Evolutionary conservation across 2,329 filamentous ascomycete species (phyloP).

Genomic region (Talaromyces sp.): DNA sequence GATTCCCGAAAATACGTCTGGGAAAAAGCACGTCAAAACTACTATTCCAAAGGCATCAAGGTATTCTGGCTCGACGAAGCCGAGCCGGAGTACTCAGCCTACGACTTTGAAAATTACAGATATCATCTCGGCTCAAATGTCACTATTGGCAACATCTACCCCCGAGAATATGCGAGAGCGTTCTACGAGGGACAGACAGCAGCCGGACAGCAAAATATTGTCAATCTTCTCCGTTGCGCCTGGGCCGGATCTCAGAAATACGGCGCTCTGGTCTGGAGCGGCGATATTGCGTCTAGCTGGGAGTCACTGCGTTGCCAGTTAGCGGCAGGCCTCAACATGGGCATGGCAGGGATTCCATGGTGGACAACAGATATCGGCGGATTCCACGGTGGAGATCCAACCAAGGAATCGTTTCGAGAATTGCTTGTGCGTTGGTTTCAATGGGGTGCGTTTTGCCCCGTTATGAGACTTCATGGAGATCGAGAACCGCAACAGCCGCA

Average conservation of each 20-base stretch:
- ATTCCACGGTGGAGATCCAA: constrained; percentile 60
- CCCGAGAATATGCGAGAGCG: constrained; percentile 52
- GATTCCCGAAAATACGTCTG: constrained; percentile 56
- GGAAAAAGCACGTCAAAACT: constrained; percentile 55
- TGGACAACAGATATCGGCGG: constrained; percentile 69
- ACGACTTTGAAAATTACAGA: constrained; percentile 63
- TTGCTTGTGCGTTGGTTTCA: constrained; percentile 65
- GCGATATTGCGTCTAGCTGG: constrained; percentile 64
- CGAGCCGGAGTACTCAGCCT: constrained; percentile 60
- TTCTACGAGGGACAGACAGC: constrained; percentile 57
- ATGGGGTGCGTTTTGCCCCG: constrained; percentile 62
- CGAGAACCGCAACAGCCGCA: constrained; percentile 54
- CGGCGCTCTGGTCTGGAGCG: constrained; percentile 62
- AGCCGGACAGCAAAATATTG: constrained; percentile 52
- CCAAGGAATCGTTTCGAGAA: constrained; percentile 54
- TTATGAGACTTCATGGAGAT: constrained; percentile 63
- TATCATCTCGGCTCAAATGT: constrained; percentile 54
- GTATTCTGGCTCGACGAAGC: constrained; percentile 67
- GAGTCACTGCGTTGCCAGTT: constrained; percentile 55
- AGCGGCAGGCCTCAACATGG: constrained; percentile 61
- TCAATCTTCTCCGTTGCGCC: constrained; percentile 55
- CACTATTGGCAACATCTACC: constrained; percentile 57
- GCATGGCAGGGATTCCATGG: constrained; percentile 59
- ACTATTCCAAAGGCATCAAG: constrained; percentile 57
- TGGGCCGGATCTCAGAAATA: constrained; percentile 59